Percentiles rank a stretch among this genome's conserved stretches.
Evolutionary conservation across 192 early-diverging fungal genomes (phyloP).

Genomic region (Rhizophagus sp.): DNA sequence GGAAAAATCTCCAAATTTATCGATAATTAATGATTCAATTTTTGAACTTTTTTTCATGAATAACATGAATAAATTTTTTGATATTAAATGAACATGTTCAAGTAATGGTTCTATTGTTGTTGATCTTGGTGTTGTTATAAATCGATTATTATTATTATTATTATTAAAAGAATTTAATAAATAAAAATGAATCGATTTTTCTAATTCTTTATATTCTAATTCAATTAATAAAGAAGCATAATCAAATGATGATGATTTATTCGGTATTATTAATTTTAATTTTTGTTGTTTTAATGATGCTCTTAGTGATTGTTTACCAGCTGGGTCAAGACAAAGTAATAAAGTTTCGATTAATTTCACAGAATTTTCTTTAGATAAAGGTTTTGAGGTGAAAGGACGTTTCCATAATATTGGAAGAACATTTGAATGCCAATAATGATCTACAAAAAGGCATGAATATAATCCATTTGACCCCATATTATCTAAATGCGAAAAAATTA

Average conservation of each 20-base stretch:
- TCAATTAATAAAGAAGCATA: neutral
- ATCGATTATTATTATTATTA: neutral
- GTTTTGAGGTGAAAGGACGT: neutral
- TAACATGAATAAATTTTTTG: neutral
- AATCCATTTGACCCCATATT: neutral
- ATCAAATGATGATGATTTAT: neutral
- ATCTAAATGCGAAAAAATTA: neutral
- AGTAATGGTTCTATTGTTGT: no score
- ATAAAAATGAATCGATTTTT: neutral
- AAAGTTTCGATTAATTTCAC: neutral
- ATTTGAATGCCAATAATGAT: neutral
- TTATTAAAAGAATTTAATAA: neutral
- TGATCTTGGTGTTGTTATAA: no score
- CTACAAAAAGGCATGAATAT: neutral
- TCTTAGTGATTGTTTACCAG: neutral
- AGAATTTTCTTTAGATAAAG: neutral
- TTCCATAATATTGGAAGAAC: neutral
- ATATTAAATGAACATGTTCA: neutral
- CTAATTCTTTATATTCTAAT: slow-evolving; percentile 6
- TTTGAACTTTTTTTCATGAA: neutral
- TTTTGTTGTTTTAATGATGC: neutral
- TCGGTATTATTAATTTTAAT: neutral
- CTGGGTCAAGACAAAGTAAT: neutral
- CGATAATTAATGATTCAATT: neutral
- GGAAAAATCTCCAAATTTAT: neutral